Percentiles rank a stretch among this genome's conserved stretches.
Evolutionary conservation across 306 rosid genomes (phyloP).

Genomic region (Heteromeles arbutifolia): DNA sequence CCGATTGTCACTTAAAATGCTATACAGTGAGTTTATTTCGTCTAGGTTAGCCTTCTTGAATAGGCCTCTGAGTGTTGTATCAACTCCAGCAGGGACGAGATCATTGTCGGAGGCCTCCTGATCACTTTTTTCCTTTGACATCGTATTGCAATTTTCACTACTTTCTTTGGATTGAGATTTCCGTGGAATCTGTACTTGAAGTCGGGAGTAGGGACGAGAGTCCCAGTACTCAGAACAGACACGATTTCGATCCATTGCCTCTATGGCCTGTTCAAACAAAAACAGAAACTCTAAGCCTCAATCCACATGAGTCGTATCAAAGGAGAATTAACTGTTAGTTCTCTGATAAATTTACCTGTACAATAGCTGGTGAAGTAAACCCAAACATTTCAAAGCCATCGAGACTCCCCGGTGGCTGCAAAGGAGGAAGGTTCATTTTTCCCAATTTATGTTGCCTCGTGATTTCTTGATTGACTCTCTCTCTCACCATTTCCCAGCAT

Average conservation of each 20-base stretch:
- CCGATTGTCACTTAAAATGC: slow-evolving; percentile 48
- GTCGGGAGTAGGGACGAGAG: slow-evolving; percentile 92
- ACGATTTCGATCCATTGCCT: slow-evolving; percentile 79
- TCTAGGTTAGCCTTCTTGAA: slow-evolving; percentile 63
- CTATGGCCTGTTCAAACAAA: slow-evolving; percentile 56
- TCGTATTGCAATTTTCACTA: slow-evolving; percentile 19
- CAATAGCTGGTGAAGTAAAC: slow-evolving; percentile 88
- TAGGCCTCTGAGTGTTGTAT: slow-evolving; percentile 39
- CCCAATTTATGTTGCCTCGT: slow-evolving; percentile 81
- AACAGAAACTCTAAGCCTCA: background rate
- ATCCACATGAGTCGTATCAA: background rate
- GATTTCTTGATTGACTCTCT: slow-evolving; percentile 88
- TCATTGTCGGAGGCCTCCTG: slow-evolving; percentile 19
- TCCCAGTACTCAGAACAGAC: slow-evolving; percentile 90
- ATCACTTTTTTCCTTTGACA: slow-evolving; percentile 8
- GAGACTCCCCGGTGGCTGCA: slow-evolving; percentile 97
- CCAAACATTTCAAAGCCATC: slow-evolving; percentile 99
- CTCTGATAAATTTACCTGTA: slow-evolving; percentile 60
- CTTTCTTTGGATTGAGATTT: slow-evolving; percentile 29
- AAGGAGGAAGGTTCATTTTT: slow-evolving; percentile 73
- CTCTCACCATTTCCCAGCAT: slow-evolving; percentile 97
- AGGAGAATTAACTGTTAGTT: background rate
- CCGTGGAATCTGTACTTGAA: slow-evolving; percentile 74
- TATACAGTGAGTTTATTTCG: slow-evolving; percentile 64
- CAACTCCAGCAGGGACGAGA: slow-evolving; percentile 27